Base-by-base conservation (phyloP, 2,329 filamentous ascomycete species). In the Diaporthe vaccinii region DNA sequence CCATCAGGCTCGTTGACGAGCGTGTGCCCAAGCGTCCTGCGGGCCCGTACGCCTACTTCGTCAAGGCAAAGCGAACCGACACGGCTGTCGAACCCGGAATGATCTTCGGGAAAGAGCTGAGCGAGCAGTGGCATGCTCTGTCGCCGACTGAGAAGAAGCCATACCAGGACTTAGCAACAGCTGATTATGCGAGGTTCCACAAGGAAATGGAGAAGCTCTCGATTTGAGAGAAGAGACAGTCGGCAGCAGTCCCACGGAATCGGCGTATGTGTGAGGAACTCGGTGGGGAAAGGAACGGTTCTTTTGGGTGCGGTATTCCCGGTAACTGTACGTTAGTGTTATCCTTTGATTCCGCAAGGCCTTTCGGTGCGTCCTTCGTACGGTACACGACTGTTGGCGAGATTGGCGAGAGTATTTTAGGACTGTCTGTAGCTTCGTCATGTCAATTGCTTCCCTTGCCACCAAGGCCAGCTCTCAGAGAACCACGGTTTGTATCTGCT, bases 21-120 rank as follows among this genome's bases (percentile, higher is more conserved):
- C 89, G 90, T 55, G 76, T 83, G 46, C 89, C 89, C 77, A 87
- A 85, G 80, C 78, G 77, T 49, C 73, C 75, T 49, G 78, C 85
- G 15, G 0, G 72, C 17, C 34, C 84, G 36, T 90, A 80, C 77
- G 65, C 72, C 12, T 74, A 82, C 5, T 91, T 82, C 80, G 73
- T 84, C 74, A 83, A 84, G 79, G 79, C 83, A 15, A 84, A 84
- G 74, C 79, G 80, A 41, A 83, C 82, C 55, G 79, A 34, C 34
- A 34, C 34, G 34, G 8, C 34, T 34, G 1, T 34, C 34, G 34
- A 34, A 34, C 7, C 7, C 34, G 34, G 34, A 34, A 34, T 8
- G 34, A 34, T 6, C 34, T 34, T 34, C 34, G 34, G 34, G 34
- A 79, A 78, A 75, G 62, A 46, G 6, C 72, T 87, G 20, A 72